Conservation (phyloP, 768 basidiomycete species). For the Krasilnikovozyma curviuscula region DNA sequence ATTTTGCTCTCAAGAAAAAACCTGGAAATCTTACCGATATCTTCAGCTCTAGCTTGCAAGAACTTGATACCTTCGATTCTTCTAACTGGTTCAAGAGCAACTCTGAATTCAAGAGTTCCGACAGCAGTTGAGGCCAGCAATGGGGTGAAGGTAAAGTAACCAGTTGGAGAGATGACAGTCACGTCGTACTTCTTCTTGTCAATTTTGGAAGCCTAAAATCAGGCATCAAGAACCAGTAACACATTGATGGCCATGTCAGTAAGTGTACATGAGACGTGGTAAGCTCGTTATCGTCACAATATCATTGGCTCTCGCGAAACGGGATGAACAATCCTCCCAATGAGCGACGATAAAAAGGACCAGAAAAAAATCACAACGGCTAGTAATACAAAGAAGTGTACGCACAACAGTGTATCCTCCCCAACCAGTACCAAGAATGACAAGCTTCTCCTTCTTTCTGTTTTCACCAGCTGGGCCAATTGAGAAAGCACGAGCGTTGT, state of each 20-base stretch:
- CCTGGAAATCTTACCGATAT: constrained; percentile 34
- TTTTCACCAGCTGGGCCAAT: not conserved
- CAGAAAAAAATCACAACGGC: no score
- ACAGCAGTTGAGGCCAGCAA: constrained; percentile 35
- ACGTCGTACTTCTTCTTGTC: not conserved
- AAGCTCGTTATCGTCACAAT: no score
- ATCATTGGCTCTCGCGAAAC: no score
- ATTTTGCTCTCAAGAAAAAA: constrained; percentile 38
- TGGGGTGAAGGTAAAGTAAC: constrained; percentile 17
- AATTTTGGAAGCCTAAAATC: no score
- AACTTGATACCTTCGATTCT: constrained; percentile 15
- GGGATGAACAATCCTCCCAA: not conserved
- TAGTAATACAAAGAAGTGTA: no score
- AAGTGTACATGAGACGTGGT: no score
- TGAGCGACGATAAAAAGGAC: not conserved
- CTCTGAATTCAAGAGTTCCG: constrained; percentile 65
- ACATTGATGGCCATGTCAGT: no score
- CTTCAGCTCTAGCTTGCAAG: constrained; percentile 1
- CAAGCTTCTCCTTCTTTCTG: constrained; percentile 18
- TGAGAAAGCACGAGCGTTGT: constrained; percentile 3
- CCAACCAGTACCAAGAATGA: constrained; percentile 24
- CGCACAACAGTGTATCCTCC: constrained; percentile 21
- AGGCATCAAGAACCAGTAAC: no score
- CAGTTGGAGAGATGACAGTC: constrained; percentile 12
- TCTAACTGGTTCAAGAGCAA: constrained; percentile 58